A percentile compares a stretch with the other conserved stretches of the same genome.
These are phyloP conservation scores for Trichoderma semiorbis DNA, from an alignment of 2,329 filamentous ascomycete genomes.

Conservation along the genomic window DNA sequence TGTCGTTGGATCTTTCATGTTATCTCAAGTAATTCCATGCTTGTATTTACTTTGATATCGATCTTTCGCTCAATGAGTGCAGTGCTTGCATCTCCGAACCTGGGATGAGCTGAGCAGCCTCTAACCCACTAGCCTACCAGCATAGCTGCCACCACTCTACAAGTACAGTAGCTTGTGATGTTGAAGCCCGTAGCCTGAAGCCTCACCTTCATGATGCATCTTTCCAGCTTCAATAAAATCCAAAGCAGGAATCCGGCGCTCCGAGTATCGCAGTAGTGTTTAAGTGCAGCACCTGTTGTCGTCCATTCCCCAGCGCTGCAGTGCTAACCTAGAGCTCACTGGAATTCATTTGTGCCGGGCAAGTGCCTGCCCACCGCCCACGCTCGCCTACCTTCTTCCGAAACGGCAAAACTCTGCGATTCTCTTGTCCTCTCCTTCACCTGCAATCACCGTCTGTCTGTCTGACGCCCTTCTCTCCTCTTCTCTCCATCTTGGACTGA, in stretches of 20 bases:
- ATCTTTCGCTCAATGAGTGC: not conserved
- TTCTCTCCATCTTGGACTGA: not conserved
- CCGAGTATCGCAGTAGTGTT: not conserved
- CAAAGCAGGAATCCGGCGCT: not conserved
- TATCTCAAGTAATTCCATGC: fast-evolving
- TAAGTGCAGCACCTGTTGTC: not conserved
- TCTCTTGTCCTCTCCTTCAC: not conserved
- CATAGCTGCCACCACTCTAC: not conserved
- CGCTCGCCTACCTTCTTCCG: constrained; percentile 6
- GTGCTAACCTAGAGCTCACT: not conserved
- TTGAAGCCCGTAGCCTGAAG: not conserved
- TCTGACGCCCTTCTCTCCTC: not conserved
- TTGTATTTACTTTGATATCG: not conserved
- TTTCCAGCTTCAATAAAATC: not conserved
- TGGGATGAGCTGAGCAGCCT: not conserved
- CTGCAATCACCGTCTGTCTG: not conserved
- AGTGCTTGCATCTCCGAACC: not conserved
- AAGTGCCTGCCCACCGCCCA: not conserved
- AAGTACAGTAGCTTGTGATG: not conserved
- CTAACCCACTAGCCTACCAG: not conserved
- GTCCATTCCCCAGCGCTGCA: too few relatives aligned
- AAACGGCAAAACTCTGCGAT: constrained; percentile 11
- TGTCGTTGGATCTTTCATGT: not conserved
- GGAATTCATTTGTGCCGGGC: not conserved
- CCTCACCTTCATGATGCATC: not conserved